Percentiles rank a stretch among this genome's conserved stretches.
Evolutionary conservation across 768 basidiomycete species (phyloP).

Genomic region (Podaxis rugospora): DNA sequence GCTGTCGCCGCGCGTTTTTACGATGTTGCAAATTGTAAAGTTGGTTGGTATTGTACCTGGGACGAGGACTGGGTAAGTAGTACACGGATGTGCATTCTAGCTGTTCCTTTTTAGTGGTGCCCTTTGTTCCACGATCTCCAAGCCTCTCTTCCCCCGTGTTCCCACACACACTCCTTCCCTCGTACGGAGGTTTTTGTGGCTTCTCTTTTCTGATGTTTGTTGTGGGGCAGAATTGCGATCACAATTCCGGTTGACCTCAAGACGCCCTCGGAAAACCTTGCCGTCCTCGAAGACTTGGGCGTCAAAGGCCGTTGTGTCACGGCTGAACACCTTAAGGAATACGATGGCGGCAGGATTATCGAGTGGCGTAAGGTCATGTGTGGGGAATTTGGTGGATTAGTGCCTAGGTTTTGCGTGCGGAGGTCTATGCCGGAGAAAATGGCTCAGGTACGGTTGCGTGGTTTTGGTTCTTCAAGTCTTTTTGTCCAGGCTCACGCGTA

Average conservation of each 20-base stretch:
- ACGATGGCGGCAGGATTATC: slow-evolving; percentile 38
- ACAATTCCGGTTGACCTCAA: slow-evolving; percentile 56
- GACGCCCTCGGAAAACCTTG: slow-evolving; percentile 35
- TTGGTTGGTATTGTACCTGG: slow-evolving; percentile 2
- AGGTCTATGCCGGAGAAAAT: slow-evolving; percentile 43
- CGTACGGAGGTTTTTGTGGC: too few relatives aligned
- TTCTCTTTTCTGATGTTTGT: not conserved
- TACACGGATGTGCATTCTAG: not conserved
- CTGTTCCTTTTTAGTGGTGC: too few relatives aligned
- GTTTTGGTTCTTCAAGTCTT: not conserved
- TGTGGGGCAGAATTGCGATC: slow-evolving; percentile 30
- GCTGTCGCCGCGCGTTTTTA: slow-evolving; percentile 58
- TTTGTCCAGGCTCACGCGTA: not conserved
- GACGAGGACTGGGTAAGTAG: slow-evolving; percentile 42
- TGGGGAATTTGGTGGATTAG: slow-evolving; percentile 49
- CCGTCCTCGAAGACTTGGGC: slow-evolving; percentile 49
- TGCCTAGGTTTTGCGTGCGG: slow-evolving; percentile 47
- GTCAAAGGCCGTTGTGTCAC: slow-evolving; percentile 50
- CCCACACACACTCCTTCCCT: too few relatives aligned
- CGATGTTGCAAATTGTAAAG: slow-evolving; percentile 26
- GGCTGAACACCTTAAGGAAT: slow-evolving; percentile 51
- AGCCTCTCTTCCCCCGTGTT: not conserved
- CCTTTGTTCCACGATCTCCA: too few relatives aligned
- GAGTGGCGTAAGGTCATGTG: slow-evolving; percentile 65
- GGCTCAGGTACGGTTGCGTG: slow-evolving; percentile 35